These are phyloP conservation scores for Zymoseptoria brevis DNA, from an alignment of 2,329 filamentous ascomycete species.

Conservation along the genomic window DNA sequence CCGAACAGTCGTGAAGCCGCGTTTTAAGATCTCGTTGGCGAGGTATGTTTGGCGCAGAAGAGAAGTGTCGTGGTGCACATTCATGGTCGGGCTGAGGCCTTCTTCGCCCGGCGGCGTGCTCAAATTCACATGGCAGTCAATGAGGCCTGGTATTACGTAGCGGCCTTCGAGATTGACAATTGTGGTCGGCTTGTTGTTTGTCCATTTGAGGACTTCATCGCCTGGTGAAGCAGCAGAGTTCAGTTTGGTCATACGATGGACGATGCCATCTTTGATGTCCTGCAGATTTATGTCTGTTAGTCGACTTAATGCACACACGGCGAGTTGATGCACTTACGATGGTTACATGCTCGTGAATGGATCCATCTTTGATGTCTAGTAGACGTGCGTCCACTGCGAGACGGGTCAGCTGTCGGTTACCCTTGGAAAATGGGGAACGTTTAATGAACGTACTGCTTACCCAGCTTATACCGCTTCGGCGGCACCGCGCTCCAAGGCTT, in stretches of 20 bases:
- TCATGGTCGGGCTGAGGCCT: constrained; percentile 31
- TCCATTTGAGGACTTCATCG: constrained; percentile 26
- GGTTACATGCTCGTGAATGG: constrained; percentile 23
- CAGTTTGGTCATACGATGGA: constrained; percentile 26
- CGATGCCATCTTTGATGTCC: constrained; percentile 23
- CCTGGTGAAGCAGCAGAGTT: constrained; percentile 15
- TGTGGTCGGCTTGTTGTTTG: constrained; percentile 17
- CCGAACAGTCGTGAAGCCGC: constrained; percentile 52
- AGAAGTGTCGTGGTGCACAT: constrained; percentile 31
- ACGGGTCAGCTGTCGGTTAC: not conserved
- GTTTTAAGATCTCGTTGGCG: constrained; percentile 43
- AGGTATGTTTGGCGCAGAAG: constrained; percentile 43
- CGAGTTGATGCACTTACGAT: constrained; percentile 4
- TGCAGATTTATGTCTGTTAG: not conserved
- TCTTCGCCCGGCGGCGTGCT: constrained; percentile 38
- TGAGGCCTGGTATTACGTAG: constrained; percentile 45
- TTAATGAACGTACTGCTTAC: not conserved
- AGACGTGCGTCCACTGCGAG: not conserved
- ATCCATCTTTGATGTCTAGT: constrained; percentile 27
- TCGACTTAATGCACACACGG: not conserved
- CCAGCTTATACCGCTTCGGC: constrained; percentile 16
- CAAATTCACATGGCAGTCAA: constrained; percentile 46
- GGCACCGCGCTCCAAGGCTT: constrained; percentile 19
- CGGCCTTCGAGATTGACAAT: constrained; percentile 37
- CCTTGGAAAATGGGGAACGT: not conserved